These are phyloP conservation scores for Tolypocladium pustulatum DNA, from an alignment of 2,329 filamentous ascomycete genomes.

Conservation along the genomic window DNA sequence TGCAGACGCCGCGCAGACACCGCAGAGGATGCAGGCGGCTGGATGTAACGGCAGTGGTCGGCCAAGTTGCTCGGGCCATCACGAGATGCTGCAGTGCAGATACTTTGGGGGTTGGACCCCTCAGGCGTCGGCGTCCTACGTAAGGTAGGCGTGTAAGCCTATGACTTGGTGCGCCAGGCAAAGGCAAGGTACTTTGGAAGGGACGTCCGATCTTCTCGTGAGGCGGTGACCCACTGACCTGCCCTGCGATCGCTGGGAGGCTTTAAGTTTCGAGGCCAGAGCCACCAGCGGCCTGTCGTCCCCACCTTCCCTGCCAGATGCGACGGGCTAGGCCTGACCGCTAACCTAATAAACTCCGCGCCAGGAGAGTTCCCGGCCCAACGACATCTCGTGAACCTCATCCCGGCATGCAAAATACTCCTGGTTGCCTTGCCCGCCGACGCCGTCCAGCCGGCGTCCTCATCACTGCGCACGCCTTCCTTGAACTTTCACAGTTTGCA, in stretches of 20 bases:
- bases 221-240: background rate
- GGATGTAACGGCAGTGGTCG: background rate
- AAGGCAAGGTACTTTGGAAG: background rate
- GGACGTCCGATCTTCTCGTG: background rate
- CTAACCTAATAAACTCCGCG: background rate
- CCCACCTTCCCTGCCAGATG: background rate
- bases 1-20: background rate
- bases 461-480: background rate
- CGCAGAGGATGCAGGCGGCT: background rate
- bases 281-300: background rate
- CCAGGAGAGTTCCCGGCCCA: background rate
- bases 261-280: background rate
- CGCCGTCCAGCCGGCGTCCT: background rate
- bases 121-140: background rate
- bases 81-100: background rate
- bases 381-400: background rate
- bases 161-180: background rate
- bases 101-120: background rate
- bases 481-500: background rate
- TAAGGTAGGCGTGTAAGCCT: background rate
- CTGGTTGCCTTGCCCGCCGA: background rate
- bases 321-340: background rate
- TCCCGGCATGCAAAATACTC: background rate
- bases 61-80: background rate
- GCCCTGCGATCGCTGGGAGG: background rate